These are phyloP conservation scores for Potentilla sterilis DNA, from an alignment of 306 rosid species.

Conservation along the genomic window DNA sequence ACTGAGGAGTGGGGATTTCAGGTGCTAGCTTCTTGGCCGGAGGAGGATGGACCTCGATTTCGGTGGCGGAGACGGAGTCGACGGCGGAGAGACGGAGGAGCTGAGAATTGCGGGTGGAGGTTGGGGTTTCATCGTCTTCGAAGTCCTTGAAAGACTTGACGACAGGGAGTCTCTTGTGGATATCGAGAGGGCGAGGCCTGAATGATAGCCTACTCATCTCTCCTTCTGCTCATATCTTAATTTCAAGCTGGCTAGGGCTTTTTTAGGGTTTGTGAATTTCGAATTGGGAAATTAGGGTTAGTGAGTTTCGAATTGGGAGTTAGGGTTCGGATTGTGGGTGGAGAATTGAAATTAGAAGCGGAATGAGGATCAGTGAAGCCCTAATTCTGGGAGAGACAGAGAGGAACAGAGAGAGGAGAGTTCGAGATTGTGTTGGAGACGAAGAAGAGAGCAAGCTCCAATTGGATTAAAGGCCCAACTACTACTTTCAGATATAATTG, in stretches of 20 bases:
- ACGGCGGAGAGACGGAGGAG: slow-evolving; percentile 34
- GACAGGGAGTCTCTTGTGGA: slow-evolving; percentile 59
- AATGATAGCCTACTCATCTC: slow-evolving; percentile 57
- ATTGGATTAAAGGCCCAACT: too few species aligned
- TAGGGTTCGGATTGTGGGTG: too few species aligned
- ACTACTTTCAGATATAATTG: too few species aligned
- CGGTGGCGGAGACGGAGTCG: background rate
- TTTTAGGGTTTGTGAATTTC: background rate
- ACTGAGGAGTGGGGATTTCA: slow-evolving; percentile 92
- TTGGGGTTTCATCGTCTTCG: slow-evolving; percentile 56
- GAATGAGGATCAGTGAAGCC: too few species aligned
- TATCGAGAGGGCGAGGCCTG: slow-evolving; percentile 60
- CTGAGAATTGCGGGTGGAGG: slow-evolving; percentile 50
- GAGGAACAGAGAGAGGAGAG: too few species aligned
- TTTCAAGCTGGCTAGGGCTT: too few species aligned
- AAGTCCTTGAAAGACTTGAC: slow-evolving; percentile 54
- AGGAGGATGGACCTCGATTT: slow-evolving; percentile 22
- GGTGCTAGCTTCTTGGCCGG: slow-evolving; percentile 54
- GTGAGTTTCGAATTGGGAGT: too few species aligned
- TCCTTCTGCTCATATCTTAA: slow-evolving; percentile 11
- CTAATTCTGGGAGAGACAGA: too few species aligned
- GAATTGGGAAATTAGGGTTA: background rate
- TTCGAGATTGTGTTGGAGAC: too few species aligned
- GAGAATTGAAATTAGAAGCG: too few species aligned
- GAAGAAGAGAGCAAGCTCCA: too few species aligned